phyloP scores from a whole-genome alignment of 306 rosid species.

The Corylus heterophylla region DNA sequence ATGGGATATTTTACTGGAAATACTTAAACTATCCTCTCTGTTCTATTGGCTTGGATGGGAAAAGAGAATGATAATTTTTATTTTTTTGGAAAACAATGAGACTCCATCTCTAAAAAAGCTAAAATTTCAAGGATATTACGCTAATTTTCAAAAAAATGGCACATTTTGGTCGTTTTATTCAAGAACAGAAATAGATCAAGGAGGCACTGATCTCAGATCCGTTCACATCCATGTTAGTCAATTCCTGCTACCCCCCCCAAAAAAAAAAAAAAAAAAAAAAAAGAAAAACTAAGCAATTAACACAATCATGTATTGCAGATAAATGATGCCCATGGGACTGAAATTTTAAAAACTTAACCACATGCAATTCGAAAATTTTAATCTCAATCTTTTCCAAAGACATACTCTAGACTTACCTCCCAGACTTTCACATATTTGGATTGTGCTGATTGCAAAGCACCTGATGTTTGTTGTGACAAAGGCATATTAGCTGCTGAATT shows the following conservation, averaged over 20 bases:
- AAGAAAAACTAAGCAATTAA: background rate
- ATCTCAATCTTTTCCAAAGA: background rate
- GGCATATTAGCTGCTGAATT: slow-evolving; percentile 65
- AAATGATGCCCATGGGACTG: background rate
- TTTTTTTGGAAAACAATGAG: background rate
- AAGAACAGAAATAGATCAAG: no score
- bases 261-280: background rate
- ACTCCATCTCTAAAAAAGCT: no score
- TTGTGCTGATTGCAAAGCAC: slow-evolving; percentile 64
- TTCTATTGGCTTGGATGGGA: background rate
- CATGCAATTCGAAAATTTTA: slow-evolving; percentile 13
- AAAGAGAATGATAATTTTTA: background rate
- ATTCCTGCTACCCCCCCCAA: no score
- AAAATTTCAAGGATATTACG: no score
- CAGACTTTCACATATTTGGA: slow-evolving; percentile 95
- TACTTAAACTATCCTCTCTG: background rate
- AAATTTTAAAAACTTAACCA: background rate
- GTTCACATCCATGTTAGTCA: no score
- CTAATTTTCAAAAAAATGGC: no score
- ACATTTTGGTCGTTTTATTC: no score
- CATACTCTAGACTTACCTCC: slow-evolving; percentile 65
- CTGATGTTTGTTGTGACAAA: slow-evolving; percentile 71
- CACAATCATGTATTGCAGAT: background rate
- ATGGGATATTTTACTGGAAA: background rate
- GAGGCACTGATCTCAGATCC: background rate